Percentiles rank a stretch among this genome's conserved stretches.
These are phyloP conservation scores for Juglanconis sp. DNA, from an alignment of 2,329 filamentous ascomycete species.

Conservation along the genomic window DNA sequence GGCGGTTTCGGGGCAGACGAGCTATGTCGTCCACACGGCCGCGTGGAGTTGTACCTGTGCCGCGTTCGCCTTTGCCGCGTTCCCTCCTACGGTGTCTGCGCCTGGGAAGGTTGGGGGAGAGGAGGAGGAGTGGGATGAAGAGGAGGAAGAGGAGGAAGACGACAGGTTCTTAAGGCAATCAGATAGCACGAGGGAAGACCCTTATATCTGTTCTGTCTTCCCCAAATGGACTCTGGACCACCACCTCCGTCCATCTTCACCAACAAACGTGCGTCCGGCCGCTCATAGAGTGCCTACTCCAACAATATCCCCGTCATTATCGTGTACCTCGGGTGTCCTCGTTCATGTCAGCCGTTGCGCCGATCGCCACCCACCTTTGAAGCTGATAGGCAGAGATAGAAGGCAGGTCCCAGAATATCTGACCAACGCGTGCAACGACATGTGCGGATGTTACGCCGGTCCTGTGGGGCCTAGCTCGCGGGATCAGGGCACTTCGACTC, in stretches of 20 bases:
- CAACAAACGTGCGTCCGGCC: background rate
- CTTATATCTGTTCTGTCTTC: background rate
- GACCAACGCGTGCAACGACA: background rate
- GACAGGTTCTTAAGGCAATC: background rate
- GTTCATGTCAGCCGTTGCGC: background rate
- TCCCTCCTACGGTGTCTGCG: slow-evolving; percentile 34
- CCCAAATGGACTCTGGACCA: too few relatives aligned
- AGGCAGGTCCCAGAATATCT: background rate
- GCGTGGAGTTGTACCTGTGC: slow-evolving; percentile 92
- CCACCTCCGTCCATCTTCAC: too few relatives aligned
- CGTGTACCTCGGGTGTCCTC: background rate
- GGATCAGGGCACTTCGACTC: background rate
- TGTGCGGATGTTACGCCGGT: background rate
- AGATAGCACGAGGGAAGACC: background rate
- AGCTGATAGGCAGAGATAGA: background rate
- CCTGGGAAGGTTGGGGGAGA: too few relatives aligned
- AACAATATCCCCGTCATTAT: background rate
- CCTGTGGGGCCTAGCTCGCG: background rate
- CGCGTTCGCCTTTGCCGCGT: slow-evolving; percentile 73
- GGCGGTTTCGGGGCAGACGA: slow-evolving; percentile 9
- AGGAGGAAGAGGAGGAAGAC: background rate
- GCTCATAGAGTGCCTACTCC: background rate
- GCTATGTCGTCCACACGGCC: slow-evolving; percentile 68
- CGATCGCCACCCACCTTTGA: background rate
- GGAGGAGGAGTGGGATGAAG: background rate